These are phyloP conservation scores for Termitomyces sp. DNA, from an alignment of 1,284 basidiomycete genomes.

Conservation along the genomic window DNA sequence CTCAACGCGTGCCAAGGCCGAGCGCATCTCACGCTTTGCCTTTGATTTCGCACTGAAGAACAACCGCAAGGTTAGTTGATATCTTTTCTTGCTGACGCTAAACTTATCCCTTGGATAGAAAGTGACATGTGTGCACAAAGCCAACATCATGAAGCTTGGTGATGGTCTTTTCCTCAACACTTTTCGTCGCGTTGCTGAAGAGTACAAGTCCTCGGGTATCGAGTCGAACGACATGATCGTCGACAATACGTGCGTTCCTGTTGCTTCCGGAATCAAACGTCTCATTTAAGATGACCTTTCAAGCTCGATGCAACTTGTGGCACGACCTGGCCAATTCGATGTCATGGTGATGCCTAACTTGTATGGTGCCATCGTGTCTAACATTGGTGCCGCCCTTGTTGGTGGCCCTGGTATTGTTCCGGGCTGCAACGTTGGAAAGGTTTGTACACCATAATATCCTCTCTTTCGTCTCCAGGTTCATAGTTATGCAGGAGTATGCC, in stretches of 20 bases:
- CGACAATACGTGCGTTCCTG: constrained; percentile 80
- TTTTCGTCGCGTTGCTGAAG: constrained; percentile 93
- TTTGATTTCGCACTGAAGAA: constrained; percentile 99
- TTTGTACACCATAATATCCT: constrained; percentile 31
- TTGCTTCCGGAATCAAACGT: constrained; percentile 3
- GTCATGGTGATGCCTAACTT: constrained; percentile 99
- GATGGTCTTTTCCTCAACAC: constrained; percentile 99
- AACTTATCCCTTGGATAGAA: constrained; percentile 50
- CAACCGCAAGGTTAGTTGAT: constrained; percentile 77
- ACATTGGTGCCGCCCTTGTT: constrained; percentile 97
- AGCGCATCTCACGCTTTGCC: constrained; percentile 95
- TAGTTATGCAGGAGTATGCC: constrained; percentile 75
- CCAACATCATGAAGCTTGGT: constrained; percentile 99
- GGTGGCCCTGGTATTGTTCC: constrained; percentile 98
- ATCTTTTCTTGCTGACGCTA: neutral
- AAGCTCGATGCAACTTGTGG: constrained; percentile 97
- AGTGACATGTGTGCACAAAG: constrained; percentile 99
- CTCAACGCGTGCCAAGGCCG: constrained; percentile 92
- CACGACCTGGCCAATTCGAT: constrained; percentile 93
- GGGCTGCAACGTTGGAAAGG: constrained; percentile 95
- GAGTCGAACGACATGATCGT: constrained; percentile 98
- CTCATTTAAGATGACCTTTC: neutral
- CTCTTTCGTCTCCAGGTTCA: neutral
- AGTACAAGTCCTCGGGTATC: constrained; percentile 93
- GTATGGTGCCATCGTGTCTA: constrained; percentile 97